Base-by-base conservation (phyloP, 2,329 filamentous ascomycete genomes). In the Spiromastix sp. region DNA sequence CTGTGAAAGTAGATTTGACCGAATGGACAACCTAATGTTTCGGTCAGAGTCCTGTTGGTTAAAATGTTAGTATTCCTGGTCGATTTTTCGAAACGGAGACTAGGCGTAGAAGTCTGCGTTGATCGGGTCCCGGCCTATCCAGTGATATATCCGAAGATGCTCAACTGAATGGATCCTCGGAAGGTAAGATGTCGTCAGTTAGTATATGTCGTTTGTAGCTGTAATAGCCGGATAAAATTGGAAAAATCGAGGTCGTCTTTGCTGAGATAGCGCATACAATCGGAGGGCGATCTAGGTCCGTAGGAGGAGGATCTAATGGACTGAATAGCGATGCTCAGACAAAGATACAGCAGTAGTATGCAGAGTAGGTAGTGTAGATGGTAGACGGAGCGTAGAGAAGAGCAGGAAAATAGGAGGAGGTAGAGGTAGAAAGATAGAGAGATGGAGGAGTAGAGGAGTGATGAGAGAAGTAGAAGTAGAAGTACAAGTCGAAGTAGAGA, bases 1-100 rank as follows among this genome's bases (percentile, higher is more conserved):
- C 25, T 19, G 43, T 54, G 56, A 60, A 60, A 57, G 51, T 43
- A 45, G 40, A 51, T n/a, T n/a, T 52, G 54, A 52, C 57, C 62
- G 63, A 68, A 60, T 46, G 55, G 61, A 60, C 61, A 69, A 66
- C 35, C 55, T 46, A 68, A 25, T 25, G 22, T 25, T 25, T 25
- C 22, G 22, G 12, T 5, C 22, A 25, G 12, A 25, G 22, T 48
- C 42, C 41, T 47, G 42, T 40, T 34, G 39, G 41, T 39, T 46
- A 18, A 35, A 35, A 44, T 48, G 3, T 25, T 25, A 50, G 39
- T 36, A 41, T 41, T n/a, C n/a, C n/a, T 36, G 13, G 22, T 26
- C 21, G 38, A 37, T 33, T 38, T n/a, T 34, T 40, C 43, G 46
- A 46, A 38, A n/a, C n/a, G 29, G 48, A 46, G 49, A 46, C 26